phyloP scores from a whole-genome alignment of 2,329 filamentous ascomycete species.

The Aspergillus eucalypticola region DNA sequence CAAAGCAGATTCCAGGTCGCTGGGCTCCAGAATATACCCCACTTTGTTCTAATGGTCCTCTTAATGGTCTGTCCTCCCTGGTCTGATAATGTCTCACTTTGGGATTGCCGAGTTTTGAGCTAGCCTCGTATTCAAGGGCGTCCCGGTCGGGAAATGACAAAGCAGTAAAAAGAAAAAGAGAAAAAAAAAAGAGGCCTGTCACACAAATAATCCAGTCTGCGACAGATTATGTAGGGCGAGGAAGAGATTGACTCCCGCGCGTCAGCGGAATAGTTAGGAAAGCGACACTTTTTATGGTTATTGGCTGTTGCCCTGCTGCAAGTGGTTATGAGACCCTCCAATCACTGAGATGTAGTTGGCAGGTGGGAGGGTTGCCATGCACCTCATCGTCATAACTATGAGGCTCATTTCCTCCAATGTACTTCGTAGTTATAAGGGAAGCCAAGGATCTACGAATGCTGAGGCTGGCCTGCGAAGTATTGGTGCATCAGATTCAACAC shows the following conservation, averaged over 20 bases:
- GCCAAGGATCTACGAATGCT: neutral
- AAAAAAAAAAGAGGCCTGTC: neutral
- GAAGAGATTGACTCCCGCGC: neutral
- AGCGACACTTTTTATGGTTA: neutral
- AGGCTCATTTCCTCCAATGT: conserved; percentile 1
- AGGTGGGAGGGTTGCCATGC: neutral
- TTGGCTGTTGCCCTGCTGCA: neutral
- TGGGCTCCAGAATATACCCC: neutral
- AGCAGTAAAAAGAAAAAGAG: neutral
- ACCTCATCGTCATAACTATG: conserved; percentile 5
- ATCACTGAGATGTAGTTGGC: conserved; percentile 1
- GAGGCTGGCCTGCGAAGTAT: neutral
- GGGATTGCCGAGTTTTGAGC: neutral
- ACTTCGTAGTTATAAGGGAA: neutral
- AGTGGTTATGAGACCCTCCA: conserved; percentile 8
- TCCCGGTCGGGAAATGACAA: neutral
- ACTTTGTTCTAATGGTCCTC: neutral
- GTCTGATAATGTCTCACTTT: neutral
- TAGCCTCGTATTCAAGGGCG: neutral
- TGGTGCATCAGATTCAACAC: neutral
- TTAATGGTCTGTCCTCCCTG: neutral
- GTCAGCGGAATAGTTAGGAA: neutral
- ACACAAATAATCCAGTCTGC: neutral
- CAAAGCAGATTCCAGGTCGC: neutral
- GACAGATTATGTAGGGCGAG: neutral